phyloP scores from a whole-genome alignment of 1,284 basidiomycete genomes.

The Kalmanozyma brasiliensis region DNA sequence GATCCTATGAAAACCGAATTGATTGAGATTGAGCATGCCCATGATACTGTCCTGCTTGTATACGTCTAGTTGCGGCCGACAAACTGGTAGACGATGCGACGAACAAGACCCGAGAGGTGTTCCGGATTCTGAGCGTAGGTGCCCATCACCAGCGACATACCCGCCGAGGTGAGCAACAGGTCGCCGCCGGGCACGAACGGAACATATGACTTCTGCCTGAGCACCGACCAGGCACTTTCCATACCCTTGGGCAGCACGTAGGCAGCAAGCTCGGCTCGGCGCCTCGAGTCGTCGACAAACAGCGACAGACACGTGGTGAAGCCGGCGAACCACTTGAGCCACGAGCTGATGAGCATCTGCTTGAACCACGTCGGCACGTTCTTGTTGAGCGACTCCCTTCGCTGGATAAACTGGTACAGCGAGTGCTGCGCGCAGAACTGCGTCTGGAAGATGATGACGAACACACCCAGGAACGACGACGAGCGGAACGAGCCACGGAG shows the following conservation, averaged over 20 bases:
- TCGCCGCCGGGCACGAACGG: slow-evolving; percentile 76
- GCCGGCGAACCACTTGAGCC: slow-evolving; percentile 76
- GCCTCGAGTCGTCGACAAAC: slow-evolving; percentile 84
- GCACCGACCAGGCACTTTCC: slow-evolving; percentile 78
- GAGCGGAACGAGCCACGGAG: slow-evolving; percentile 82
- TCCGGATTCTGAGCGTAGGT: slow-evolving; percentile 85
- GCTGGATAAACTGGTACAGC: slow-evolving; percentile 69
- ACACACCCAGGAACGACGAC: slow-evolving; percentile 86
- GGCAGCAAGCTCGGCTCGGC: slow-evolving; percentile 88
- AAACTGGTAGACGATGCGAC: slow-evolving; percentile 81
- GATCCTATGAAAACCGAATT: not conserved
- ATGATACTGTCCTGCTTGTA: not conserved
- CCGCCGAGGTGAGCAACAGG: slow-evolving; percentile 76
- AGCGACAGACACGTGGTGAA: slow-evolving; percentile 81
- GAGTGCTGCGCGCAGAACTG: slow-evolving; percentile 81
- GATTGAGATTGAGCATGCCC: not conserved
- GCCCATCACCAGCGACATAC: slow-evolving; percentile 91
- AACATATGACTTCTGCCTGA: slow-evolving; percentile 80
- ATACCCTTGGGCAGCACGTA: slow-evolving; percentile 89
- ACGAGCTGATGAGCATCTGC: slow-evolving; percentile 75
- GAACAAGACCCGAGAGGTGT: slow-evolving; percentile 85
- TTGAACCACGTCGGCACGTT: slow-evolving; percentile 71
- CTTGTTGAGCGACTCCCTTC: slow-evolving; percentile 22
- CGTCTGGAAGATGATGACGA: slow-evolving; percentile 88
- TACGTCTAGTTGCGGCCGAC: slow-evolving; percentile 54